Evolutionary conservation across 2,329 filamentous ascomycete species (phyloP).

Genomic region (Colletotrichum phormii): DNA sequence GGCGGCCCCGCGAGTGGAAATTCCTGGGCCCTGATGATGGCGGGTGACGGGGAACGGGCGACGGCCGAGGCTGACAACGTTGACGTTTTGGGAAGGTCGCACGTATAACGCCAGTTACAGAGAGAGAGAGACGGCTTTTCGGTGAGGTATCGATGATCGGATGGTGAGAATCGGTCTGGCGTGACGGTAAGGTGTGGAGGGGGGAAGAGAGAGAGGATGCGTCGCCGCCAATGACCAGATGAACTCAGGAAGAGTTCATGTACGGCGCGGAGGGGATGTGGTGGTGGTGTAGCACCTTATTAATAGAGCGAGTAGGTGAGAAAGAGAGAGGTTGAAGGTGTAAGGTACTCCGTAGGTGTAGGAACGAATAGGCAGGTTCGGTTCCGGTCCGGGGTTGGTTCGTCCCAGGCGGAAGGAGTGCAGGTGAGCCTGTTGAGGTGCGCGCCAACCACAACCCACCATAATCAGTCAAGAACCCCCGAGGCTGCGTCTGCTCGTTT

Average conservation of each 20-base stretch:
- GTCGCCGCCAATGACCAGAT: constrained; percentile 20
- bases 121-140: constrained; percentile 5
- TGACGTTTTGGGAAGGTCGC: constrained; percentile 20
- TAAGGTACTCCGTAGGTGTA: not conserved
- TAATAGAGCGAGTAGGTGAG: constrained; percentile 14
- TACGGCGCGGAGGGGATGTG: constrained; percentile 2
- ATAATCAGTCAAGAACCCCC: not conserved
- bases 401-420: not conserved
- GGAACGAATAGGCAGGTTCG: not conserved
- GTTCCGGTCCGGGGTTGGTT: not conserved
- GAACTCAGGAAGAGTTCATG: constrained; percentile 18
- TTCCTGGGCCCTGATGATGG: not conserved
- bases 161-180: constrained; percentile 13
- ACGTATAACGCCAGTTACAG: not conserved
- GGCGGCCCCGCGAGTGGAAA: constrained; percentile 14
- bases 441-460: constrained; percentile 26
- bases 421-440: not conserved
- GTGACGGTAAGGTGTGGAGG: constrained; percentile 2
- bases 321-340: not conserved
- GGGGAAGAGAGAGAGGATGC: not conserved
- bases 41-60: not conserved
- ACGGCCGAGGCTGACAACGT: not conserved
- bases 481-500: constrained; percentile 16
- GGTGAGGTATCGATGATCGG: constrained; percentile 6
- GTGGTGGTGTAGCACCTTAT: constrained; percentile 18